Evolutionary conservation across 1,284 basidiomycete genomes (phyloP).

Genomic region (Fomitopsis betulina): DNA sequence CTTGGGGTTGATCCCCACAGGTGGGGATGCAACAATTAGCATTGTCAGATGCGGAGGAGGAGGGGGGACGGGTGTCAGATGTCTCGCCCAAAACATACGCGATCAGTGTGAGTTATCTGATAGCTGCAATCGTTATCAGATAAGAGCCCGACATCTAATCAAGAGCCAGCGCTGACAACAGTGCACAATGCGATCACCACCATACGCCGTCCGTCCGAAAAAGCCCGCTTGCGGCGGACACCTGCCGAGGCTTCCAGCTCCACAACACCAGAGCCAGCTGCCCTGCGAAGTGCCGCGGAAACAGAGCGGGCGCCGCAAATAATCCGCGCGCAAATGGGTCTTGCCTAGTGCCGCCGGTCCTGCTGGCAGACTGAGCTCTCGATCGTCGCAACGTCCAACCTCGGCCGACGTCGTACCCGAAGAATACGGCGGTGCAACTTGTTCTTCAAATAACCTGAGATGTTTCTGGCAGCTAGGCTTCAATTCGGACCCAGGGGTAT

Average conservation of each 20-base stretch:
- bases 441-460: background rate
- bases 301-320: background rate
- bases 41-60: no score
- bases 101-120: background rate
- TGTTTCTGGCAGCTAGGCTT: background rate
- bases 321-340: background rate
- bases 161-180: background rate
- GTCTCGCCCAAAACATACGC: background rate
- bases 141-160: background rate
- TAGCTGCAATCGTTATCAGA: background rate
- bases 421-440: background rate
- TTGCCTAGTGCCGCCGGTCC: background rate
- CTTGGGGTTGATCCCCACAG: no score
- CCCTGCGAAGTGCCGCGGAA: background rate
- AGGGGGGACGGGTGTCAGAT: background rate
- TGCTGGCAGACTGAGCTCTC: no score
- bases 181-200: background rate
- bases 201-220: background rate
- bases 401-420: background rate
- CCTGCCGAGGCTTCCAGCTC: background rate
- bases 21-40: no score
- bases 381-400: no score
- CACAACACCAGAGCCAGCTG: background rate
- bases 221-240: background rate
- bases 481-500: background rate